Base-by-base conservation (phyloP, 345 rosid species). In the Turritis glabra region DNA sequence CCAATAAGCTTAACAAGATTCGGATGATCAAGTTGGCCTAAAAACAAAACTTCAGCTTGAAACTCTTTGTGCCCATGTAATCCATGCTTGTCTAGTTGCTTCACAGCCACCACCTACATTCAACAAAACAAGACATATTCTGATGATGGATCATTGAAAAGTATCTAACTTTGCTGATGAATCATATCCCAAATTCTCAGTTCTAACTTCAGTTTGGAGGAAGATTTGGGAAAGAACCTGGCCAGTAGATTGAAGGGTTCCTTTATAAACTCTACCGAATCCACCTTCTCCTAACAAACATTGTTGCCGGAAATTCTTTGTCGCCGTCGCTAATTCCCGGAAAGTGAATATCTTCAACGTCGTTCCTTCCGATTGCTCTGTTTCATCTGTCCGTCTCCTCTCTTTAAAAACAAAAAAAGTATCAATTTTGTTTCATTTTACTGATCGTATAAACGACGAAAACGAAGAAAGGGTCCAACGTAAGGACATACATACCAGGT, bases 281-380 rank as follows among this genome's bases (percentile, higher is more conserved):
- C 92, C 92, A 43, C 96, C 94, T 82, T 92, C 97, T 30, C 94
- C 96, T 33, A 92, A 35, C 33, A 90, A 79, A 70, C 85, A 84
- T 38, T 87, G 96, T 18, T 86, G 87, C 3, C 87, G 83, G 79
- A 92, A 92, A 73, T 88, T 92, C 69, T 76, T 87, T 12, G 97
- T 92, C 3, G 96, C 96, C 3, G 92, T 51, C 3, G 90, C 92
- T 25, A 92, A 77, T 38, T 92, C 96, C 1, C 90, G 85, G 66
- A 92, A 88, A 8, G 82, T 83, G 47, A 86, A 77, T 40, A 0
- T 81, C 51, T 43, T 43, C 43, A 71, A 9, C 17, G 59, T 77
- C 27, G 37, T 71, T 47, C 9, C 72, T 37, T 71, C 73, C 0
- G 4, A 18, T n/a, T 47, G 40, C 59, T 38, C 82, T 52, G 61